Conservation (phyloP, 345 rosid genomes). For the Microcos paniculata region DNA sequence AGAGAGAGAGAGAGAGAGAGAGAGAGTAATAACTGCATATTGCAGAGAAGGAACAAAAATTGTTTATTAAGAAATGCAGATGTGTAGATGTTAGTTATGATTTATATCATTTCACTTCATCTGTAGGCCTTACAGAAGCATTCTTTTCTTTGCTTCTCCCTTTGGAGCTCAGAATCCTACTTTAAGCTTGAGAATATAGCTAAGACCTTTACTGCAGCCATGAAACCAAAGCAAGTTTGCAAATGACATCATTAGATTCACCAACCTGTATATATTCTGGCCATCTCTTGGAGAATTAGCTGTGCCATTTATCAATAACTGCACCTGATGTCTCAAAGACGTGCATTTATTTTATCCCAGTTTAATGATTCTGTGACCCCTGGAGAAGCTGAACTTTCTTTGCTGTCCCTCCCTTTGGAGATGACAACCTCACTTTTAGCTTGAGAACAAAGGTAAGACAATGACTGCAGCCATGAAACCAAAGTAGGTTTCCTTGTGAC, state of each 20-base stretch:
- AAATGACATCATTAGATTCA: conserved; percentile 84
- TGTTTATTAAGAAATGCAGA: conserved; percentile 19
- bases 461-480: conserved; percentile 91
- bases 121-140: conserved; percentile 15
- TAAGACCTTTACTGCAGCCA: conserved; percentile 79
- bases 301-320: conserved; percentile 37
- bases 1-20: too few species aligned
- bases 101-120: conserved; percentile 22
- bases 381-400: conserved; percentile 26
- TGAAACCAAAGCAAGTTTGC: conserved; percentile 74
- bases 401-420: conserved; percentile 14
- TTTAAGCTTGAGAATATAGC: conserved; percentile 44
- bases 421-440: conserved; percentile 19
- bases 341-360: conserved; percentile 33
- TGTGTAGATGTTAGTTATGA: conserved; percentile 37
- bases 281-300: conserved; percentile 55
- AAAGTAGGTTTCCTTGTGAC: conserved; percentile 81
- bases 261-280: conserved; percentile 63
- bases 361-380: conserved; percentile 17
- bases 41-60: background rate
- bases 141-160: conserved; percentile 16
- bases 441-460: conserved; percentile 65
- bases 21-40: background rate
- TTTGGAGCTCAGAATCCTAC: conserved; percentile 19
- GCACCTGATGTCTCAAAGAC: conserved; percentile 37